phyloP scores from a whole-genome alignment of 345 rosid genomes.

The Euclidium syriacum region DNA sequence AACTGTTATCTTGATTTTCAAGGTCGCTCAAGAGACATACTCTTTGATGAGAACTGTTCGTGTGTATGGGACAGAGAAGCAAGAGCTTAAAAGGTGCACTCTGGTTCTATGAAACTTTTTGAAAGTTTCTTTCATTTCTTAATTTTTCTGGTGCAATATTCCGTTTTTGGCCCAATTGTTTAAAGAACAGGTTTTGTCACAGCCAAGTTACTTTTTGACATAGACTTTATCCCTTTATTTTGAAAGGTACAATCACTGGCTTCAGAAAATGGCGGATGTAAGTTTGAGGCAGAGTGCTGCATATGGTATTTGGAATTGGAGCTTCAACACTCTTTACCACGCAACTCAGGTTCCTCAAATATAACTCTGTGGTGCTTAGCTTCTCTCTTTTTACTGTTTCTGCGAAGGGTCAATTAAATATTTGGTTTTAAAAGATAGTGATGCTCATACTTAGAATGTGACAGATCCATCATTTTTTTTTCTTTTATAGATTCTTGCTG shows the following conservation, averaged over 20 bases:
- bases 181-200: constrained; percentile 11
- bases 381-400: not conserved
- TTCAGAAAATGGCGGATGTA: constrained; percentile 71
- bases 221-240: constrained; percentile 16
- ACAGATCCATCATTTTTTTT: constrained; percentile 18
- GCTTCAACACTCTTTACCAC: constrained; percentile 88
- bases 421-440: not conserved
- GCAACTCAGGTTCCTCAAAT: constrained; percentile 68
- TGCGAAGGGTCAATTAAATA: not conserved
- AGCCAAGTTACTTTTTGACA: constrained; percentile 17
- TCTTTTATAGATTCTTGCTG: constrained; percentile 66
- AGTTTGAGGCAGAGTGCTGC: constrained; percentile 97
- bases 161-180: not conserved
- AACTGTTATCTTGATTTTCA: constrained; percentile 14
- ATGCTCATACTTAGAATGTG: constrained; percentile 11
- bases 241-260: constrained; percentile 73
- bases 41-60: constrained; percentile 97
- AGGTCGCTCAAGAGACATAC: constrained; percentile 98
- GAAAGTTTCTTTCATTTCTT: not conserved
- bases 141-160: not conserved
- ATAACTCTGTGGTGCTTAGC: not conserved
- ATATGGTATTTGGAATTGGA: constrained; percentile 86
- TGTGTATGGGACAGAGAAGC: constrained; percentile 89
- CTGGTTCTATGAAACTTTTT: not conserved
- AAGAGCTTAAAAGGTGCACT: constrained; percentile 62